phyloP scores from a whole-genome alignment of 345 rosid species.

The Arabidopsis arenosa region DNA sequence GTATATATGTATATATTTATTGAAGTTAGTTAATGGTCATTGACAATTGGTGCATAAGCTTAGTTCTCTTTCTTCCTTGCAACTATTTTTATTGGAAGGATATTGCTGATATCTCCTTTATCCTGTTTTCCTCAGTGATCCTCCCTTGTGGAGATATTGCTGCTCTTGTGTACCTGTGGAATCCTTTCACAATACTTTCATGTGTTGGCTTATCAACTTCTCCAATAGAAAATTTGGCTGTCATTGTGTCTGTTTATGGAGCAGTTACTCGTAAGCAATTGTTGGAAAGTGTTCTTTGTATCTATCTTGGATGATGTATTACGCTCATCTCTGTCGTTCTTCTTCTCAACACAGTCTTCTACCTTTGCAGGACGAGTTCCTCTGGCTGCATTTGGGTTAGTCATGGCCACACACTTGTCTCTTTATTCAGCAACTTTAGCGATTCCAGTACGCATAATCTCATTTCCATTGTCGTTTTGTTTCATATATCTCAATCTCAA shows the following conservation, averaged over 20 bases:
- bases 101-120: conserved; percentile 16
- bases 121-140: conserved; percentile 47
- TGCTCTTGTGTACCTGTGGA: conserved; percentile 82
- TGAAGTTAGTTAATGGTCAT: neutral
- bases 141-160: conserved; percentile 75
- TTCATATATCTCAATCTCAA: neutral
- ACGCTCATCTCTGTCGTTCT: neutral
- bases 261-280: conserved; percentile 68
- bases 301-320: neutral
- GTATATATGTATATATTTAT: neutral
- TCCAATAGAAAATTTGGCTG: conserved; percentile 75
- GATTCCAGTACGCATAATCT: conserved; percentile 62
- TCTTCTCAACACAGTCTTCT: conserved; percentile 10
- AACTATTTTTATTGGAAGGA: conserved; percentile 11
- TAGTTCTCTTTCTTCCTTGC: neutral
- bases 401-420: conserved; percentile 82
- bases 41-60: neutral
- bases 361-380: conserved; percentile 64
- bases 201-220: conserved; percentile 89
- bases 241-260: conserved; percentile 70
- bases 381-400: conserved; percentile 92
- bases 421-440: conserved; percentile 76
- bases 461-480: neutral
- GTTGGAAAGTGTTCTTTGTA: neutral
- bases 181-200: conserved; percentile 83